Conservation (phyloP, 768 basidiomycete genomes). For the Leccinum variicolor region DNA sequence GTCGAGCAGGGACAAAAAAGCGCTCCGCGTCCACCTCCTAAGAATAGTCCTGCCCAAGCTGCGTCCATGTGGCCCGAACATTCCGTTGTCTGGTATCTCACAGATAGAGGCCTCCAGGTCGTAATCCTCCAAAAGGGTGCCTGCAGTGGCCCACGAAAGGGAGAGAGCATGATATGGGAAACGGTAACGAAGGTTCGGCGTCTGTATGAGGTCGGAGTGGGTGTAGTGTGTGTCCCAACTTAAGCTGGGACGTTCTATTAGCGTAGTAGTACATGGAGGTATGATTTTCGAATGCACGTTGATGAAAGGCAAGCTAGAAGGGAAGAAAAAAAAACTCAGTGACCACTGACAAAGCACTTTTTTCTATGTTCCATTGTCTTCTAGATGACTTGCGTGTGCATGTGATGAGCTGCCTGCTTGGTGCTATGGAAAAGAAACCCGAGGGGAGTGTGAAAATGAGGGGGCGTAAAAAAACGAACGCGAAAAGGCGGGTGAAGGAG, state of each 20-base stretch:
- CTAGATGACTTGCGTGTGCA: constrained; percentile 21
- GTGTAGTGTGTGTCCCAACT: neutral
- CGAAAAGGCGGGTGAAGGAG: neutral
- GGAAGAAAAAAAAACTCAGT: neutral
- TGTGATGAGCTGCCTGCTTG: constrained; percentile 28
- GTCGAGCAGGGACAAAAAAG: too few relatives aligned
- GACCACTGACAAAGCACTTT: neutral
- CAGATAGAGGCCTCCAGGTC: too few relatives aligned
- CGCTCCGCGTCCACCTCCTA: too few relatives aligned
- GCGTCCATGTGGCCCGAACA: too few relatives aligned
- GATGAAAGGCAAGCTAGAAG: neutral
- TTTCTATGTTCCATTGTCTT: constrained; percentile 15
- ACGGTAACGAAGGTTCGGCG: neutral
- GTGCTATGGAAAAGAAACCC: constrained; percentile 12
- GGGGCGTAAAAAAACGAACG: neutral
- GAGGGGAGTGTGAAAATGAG: neutral
- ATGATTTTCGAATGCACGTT: neutral
- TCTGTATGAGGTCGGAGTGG: neutral
- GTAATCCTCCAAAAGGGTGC: too few relatives aligned
- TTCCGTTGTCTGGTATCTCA: too few relatives aligned
- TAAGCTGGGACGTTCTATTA: neutral
- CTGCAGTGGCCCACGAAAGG: too few relatives aligned
- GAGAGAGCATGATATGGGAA: neutral
- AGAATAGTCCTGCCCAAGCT: neutral
- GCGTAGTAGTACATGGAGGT: neutral